Base-by-base conservation (phyloP, 805 yeast genomes). In the Jamesozyma rosinii region DNA sequence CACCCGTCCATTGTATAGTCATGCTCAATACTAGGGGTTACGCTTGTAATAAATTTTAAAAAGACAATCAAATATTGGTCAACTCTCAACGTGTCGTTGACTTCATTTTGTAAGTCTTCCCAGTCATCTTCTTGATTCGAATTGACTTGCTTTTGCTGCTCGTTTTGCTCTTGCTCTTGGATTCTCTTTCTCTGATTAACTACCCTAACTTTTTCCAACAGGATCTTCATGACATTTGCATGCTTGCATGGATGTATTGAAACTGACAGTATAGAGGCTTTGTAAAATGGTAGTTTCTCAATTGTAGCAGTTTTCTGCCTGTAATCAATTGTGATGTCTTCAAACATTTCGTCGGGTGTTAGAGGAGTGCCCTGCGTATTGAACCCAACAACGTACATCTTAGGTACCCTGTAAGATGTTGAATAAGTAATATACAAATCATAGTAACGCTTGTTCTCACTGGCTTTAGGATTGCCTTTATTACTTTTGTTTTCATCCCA, bases 1-100 rank as follows among this genome's bases (percentile, higher is more conserved):
- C 83, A 76, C 1, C 95, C 97, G 61, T 88, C 89, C 97, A 90
- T 92, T n/a, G 98, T 92, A 60, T 88, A 88, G 56, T 92, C 98
- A 63, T 90, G 94, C 66, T 90, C 95, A 44, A 92, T 89, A 15
- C 97, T 95, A 0, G 98, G 98, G 1, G 95, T 89, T 8, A 92
- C 97, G 67, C 97, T 86, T 8, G 97, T 84, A 38, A 92, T 90
- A 58, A 92, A 92, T 65, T 92, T 92, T 56, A 92, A 71, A 61
- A 92, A 92, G 14, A 90, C 81, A 31, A 92, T 72, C 50, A 92
- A 66, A 59, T 92, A 92, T 59, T 89, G 97, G 61, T 92, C 97
- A 1, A 83, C 97, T 26, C 95, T 72, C 6, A 90, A 70, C 17
- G 78, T 72, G 30, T 66, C 70, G 26, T 64, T 65, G 2, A 63